Evolutionary conservation across 1,284 basidiomycete genomes (phyloP), one percentile per base, ranked within the genome.

Genomic region (Violaceomyces palustris): DNA sequence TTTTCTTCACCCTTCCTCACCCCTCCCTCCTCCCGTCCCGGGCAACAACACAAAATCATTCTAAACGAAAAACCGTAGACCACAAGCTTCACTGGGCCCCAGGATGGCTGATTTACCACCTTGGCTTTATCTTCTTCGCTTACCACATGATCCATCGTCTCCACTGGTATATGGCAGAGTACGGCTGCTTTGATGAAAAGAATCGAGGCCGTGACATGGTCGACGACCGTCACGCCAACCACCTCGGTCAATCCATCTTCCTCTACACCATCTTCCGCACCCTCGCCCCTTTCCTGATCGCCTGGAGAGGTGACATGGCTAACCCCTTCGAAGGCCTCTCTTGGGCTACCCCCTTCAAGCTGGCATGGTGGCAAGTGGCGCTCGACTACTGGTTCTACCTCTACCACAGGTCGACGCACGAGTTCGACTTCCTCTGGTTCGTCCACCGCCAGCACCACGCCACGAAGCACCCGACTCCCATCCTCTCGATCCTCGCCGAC

Each of bases 191-290:
- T 17, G 65, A 67, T 50, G 65, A 67, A 45, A 60, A 65, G 43
- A 67, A 67, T 42, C 55, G 65, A n/a, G 65, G 65, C 15, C 62
- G 65, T 29, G 65, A 67, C 43, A 55, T 67, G 35, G 64, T 67
- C 35, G 65, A 67, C 42, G 65, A 67, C 55, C 49, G 52, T 39
- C 65, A 67, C 50, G 65, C 64, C 48, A 67, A 67, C 53, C 65
- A 66, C 42, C 54, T 67, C 31, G 65, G 65, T 12, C 60, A 65
- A 18, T 59, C 57, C 19, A 66, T 67, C 47, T 65, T 66, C 41
- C 64, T 67, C 47, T 67, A 67, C 60, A 67, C 65, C 46, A 51
- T 66, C 47, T 65, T 67, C 54, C 63, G 65, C 35, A 64, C 61
- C 8, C 48, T 67, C 8, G 63, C 38, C 1, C 65, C 65, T 14